Percentiles rank a stretch among this genome's conserved stretches.
phyloP scores from a whole-genome alignment of 2,329 filamentous ascomycete genomes.

The Alternaria arbusti region DNA sequence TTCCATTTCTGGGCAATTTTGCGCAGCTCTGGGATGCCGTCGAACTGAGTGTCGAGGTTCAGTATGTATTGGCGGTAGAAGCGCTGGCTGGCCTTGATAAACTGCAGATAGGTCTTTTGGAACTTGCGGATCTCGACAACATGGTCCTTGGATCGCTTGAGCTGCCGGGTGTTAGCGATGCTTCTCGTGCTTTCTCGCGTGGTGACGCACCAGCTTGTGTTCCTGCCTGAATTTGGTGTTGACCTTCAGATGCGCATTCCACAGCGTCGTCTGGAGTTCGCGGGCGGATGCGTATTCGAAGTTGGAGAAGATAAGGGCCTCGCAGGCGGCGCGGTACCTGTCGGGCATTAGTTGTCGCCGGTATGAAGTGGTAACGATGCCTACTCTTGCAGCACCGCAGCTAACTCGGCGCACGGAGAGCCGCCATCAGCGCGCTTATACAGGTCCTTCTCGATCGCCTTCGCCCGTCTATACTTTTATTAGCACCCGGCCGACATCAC shows the following conservation, averaged over 20 bases:
- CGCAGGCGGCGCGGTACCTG: constrained; percentile 74
- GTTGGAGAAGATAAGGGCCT: constrained; percentile 75
- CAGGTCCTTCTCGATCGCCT: constrained; percentile 58
- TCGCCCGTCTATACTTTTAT: constrained; percentile 48
- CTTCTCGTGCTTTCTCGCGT: neutral
- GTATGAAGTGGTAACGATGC: constrained; percentile 3
- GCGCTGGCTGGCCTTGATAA: constrained; percentile 84
- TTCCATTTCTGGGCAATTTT: constrained; percentile 58
- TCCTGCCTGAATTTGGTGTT: constrained; percentile 79
- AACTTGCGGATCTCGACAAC: constrained; percentile 75
- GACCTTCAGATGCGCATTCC: constrained; percentile 78
- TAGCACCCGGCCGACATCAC: constrained; percentile 19
- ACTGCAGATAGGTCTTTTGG: constrained; percentile 80
- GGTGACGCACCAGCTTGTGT: constrained; percentile 30
- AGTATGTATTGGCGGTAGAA: constrained; percentile 90
- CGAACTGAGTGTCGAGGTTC: constrained; percentile 68
- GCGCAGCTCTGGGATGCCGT: constrained; percentile 64
- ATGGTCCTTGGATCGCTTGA: constrained; percentile 59
- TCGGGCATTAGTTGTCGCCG: constrained; percentile 23
- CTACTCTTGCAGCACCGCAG: constrained; percentile 50
- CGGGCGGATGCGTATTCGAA: constrained; percentile 68
- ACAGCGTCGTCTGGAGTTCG: constrained; percentile 74
- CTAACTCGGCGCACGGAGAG: constrained; percentile 58
- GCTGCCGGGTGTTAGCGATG: constrained; percentile 36
- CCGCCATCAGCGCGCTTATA: constrained; percentile 57